Percentiles rank a stretch among this genome's conserved stretches.
These are phyloP conservation scores for Mortierella polycephala DNA, from an alignment of 371 early-diverging fungal genomes.

Conservation along the genomic window DNA sequence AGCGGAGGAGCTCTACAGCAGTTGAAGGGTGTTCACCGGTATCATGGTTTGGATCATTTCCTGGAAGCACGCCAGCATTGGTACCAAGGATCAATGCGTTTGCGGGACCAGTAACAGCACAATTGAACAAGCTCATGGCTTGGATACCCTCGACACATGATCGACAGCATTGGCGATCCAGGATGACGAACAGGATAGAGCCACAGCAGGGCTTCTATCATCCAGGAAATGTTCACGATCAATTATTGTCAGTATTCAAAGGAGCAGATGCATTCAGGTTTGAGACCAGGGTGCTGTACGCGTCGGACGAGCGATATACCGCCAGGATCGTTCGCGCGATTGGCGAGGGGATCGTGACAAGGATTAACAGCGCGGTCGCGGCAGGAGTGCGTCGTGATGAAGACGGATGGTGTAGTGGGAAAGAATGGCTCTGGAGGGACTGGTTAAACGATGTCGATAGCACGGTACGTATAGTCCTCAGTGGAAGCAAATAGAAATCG, in stretches of 20 bases:
- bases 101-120: conserved; percentile 20
- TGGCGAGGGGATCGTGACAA: conserved; percentile 18
- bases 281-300: conserved; percentile 21
- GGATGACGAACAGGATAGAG: background rate
- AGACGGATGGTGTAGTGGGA: conserved; percentile 33
- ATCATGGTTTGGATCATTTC: too few relatives aligned
- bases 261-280: conserved; percentile 10
- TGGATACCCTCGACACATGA: conserved; percentile 14
- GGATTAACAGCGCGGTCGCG: conserved; percentile 3
- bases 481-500: too few relatives aligned
- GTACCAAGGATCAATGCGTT: conserved; percentile 22
- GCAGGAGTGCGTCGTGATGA: conserved; percentile 17
- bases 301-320: conserved; percentile 27
- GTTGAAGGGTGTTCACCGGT: too few relatives aligned
- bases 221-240: background rate
- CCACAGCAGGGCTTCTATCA: background rate
- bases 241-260: background rate
- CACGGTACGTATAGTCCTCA: conserved; percentile 18
- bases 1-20: too few relatives aligned
- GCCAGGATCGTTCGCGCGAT: conserved; percentile 28
- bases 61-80: background rate
- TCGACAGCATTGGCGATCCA: conserved; percentile 12
- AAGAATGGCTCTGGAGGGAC: conserved; percentile 45
- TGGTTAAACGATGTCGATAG: conserved; percentile 43
- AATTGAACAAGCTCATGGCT: conserved; percentile 18